Conservation (phyloP, 805 yeast species). For the Nakazawaea holstii region DNA sequence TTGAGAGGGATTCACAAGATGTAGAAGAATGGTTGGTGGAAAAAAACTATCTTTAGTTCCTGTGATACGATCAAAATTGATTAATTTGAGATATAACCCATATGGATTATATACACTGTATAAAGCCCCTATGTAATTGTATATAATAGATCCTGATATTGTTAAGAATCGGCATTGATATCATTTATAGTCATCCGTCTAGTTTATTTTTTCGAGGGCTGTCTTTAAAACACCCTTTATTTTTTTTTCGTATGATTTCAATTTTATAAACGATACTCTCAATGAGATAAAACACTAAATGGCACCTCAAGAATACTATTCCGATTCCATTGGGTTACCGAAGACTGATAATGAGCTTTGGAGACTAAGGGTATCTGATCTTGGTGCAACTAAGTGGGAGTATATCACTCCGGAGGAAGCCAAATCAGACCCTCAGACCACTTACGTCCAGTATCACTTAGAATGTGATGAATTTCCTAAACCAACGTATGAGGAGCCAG, state of each 20-base stretch:
- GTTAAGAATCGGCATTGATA: background rate
- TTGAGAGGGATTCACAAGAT: constrained; percentile 33
- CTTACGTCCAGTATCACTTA: constrained; percentile 51
- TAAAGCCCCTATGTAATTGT: no score
- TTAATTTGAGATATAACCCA: no score
- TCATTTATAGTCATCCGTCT: background rate
- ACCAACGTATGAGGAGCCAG: constrained; percentile 26
- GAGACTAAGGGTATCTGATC: constrained; percentile 64
- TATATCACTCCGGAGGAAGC: constrained; percentile 41
- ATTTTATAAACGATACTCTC: constrained; percentile 2
- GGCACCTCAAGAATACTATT: constrained; percentile 30
- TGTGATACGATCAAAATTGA: no score
- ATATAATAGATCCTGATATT: no score
- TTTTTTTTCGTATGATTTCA: no score
- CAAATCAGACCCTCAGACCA: constrained; percentile 42
- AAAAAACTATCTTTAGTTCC: constrained; percentile 14
- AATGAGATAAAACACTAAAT: background rate
- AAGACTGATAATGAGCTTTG: constrained; percentile 67
- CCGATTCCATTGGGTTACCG: constrained; percentile 66
- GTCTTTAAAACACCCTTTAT: no score
- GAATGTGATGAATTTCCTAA: constrained; percentile 25
- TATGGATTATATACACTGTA: no score
- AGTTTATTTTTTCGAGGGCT: background rate
- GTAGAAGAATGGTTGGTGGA: constrained; percentile 40
- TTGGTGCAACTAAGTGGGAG: constrained; percentile 83